These are phyloP conservation scores for Citropsis articulata DNA, from an alignment of 345 rosid species.

Conservation along the genomic window DNA sequence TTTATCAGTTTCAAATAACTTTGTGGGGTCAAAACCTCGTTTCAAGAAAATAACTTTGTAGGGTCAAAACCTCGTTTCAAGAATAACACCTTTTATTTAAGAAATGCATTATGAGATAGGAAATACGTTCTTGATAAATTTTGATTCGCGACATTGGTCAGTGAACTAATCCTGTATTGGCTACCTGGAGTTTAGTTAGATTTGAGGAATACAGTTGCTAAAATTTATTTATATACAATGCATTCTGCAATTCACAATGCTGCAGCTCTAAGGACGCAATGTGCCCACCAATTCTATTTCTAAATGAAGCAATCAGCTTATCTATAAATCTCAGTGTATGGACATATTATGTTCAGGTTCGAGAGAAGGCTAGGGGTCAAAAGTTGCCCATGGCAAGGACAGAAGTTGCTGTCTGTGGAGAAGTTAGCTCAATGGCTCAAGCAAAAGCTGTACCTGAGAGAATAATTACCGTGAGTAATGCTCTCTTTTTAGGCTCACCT, in stretches of 20 bases:
- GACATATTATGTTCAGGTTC: conserved; percentile 15
- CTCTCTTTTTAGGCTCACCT: conserved; percentile 11
- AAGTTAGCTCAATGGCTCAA: conserved; percentile 15
- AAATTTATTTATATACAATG: not conserved
- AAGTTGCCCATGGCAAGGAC: conserved; percentile 11
- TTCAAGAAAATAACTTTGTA: not conserved
- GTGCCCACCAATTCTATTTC: not conserved
- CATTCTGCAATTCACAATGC: not conserved
- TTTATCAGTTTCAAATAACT: not conserved
- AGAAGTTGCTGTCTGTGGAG: conserved; percentile 12
- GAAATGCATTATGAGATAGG: not conserved
- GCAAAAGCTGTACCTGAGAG: conserved; percentile 14
- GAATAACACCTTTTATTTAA: not conserved
- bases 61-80: not conserved
- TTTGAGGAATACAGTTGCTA: not conserved
- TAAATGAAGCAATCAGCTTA: not conserved
- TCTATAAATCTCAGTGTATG: not conserved
- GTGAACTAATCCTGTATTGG: not conserved
- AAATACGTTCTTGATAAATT: not conserved
- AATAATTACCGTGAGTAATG: conserved; percentile 4
- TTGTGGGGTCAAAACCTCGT: not conserved
- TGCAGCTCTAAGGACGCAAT: not conserved
- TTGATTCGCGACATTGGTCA: not conserved
- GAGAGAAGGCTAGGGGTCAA: conserved; percentile 16
- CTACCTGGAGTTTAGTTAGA: not conserved